Conservation (phyloP, 2,329 filamentous ascomycete species). For the Podosphaera aphanis region DNA sequence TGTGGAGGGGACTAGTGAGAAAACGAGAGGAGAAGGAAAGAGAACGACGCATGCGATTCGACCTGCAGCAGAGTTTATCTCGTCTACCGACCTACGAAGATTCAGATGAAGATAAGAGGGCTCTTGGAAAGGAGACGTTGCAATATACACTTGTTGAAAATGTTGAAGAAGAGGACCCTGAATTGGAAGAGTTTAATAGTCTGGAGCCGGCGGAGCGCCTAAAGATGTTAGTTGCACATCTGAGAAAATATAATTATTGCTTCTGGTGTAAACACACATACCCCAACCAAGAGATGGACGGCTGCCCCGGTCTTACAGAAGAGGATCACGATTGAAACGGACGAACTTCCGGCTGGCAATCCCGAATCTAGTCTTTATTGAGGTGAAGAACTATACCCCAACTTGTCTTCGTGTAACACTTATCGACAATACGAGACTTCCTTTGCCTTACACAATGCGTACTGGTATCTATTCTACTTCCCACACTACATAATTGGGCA, state of each 20-base stretch:
- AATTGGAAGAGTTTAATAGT: slow-evolving; percentile 58
- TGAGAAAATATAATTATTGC: slow-evolving; percentile 63
- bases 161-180: slow-evolving; percentile 54
- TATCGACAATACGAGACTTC: not conserved
- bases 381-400: not conserved
- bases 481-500: slow-evolving; percentile 8
- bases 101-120: slow-evolving; percentile 42
- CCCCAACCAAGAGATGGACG: slow-evolving; percentile 50
- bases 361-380: no score
- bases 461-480: not conserved
- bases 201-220: slow-evolving; percentile 44
- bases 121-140: slow-evolving; percentile 34
- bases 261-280: slow-evolving; percentile 91
- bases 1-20: slow-evolving; percentile 57
- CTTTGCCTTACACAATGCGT: not conserved
- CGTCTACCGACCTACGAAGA: slow-evolving; percentile 44
- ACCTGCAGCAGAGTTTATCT: slow-evolving; percentile 38
- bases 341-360: not conserved
- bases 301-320: slow-evolving; percentile 69
- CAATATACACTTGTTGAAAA: slow-evolving; percentile 39
- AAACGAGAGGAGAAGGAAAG: slow-evolving; percentile 46
- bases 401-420: not conserved
- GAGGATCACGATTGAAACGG: slow-evolving; percentile 47
- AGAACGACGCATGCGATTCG: slow-evolving; percentile 38
- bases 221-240: slow-evolving; percentile 37